phyloP scores from a whole-genome alignment of 805 yeast species.

The Cyberlindnera nakhonratchasimensis region DNA sequence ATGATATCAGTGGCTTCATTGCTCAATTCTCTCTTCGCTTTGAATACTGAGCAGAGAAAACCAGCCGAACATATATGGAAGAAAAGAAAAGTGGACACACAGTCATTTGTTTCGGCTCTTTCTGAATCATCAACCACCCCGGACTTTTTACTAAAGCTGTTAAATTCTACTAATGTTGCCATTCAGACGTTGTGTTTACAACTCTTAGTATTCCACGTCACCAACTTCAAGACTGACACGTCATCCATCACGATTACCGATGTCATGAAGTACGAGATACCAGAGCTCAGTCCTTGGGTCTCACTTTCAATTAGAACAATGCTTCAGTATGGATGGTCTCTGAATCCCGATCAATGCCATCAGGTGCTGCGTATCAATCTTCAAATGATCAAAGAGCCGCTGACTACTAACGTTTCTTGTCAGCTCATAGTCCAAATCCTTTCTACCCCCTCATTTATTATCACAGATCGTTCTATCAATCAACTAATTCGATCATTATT shows the following conservation, averaged over 20 bases:
- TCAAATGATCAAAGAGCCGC: conserved; percentile 31
- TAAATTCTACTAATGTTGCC: conserved; percentile 1
- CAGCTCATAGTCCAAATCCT: conserved; percentile 23
- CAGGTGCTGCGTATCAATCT: conserved; percentile 31
- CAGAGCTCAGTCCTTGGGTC: conserved; percentile 15
- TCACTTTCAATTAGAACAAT: conserved; percentile 19
- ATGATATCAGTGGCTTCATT: conserved; percentile 35
- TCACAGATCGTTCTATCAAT: conserved; percentile 38
- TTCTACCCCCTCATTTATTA: conserved; percentile 4
- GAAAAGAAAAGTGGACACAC: conserved; percentile 31
- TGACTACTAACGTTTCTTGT: conserved; percentile 26
- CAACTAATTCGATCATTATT: conserved; percentile 47
- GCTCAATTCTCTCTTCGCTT: conserved; percentile 14
- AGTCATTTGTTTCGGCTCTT: conserved; percentile 24
- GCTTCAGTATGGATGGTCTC: conserved; percentile 21
- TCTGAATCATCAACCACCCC: conserved; percentile 16
- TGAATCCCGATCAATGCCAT: conserved; percentile 16
- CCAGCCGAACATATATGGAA: conserved; percentile 14
- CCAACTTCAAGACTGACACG: conserved; percentile 9
- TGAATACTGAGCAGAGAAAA: not conserved
- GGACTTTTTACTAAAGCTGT: conserved; percentile 21
- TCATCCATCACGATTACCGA: conserved; percentile 5
- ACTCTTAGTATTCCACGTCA: conserved; percentile 28
- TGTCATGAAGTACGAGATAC: conserved; percentile 16
- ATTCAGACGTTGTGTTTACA: conserved; percentile 26